These are phyloP conservation scores for Thuidium tamariscinum DNA, from an alignment of 225 moss, liverwort and hornwort species.

Conservation along the genomic window DNA sequence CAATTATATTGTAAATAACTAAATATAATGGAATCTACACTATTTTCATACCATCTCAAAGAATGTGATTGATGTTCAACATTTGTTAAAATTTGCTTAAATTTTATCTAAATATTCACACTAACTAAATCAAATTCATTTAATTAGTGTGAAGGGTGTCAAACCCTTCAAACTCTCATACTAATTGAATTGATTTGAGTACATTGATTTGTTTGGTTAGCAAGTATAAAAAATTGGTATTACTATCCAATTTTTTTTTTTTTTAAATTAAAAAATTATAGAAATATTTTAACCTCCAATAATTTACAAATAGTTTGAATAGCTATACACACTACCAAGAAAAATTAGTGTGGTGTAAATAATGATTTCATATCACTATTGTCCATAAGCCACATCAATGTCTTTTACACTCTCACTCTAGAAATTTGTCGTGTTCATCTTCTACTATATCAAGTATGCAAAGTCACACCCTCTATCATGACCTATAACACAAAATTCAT, in stretches of 20 bases:
- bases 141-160: neutral
- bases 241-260: neutral
- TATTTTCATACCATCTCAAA: neutral
- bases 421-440: neutral
- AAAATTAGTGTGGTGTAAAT: neutral
- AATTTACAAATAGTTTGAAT: neutral
- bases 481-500: too few relatives aligned
- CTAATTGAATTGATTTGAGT: neutral
- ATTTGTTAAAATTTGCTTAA: neutral
- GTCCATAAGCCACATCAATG: neutral
- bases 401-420: too few relatives aligned
- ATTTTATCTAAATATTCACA: neutral
- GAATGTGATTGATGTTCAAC: neutral
- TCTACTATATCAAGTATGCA: too few relatives aligned
- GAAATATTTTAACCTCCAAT: neutral
- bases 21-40: neutral
- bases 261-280: neutral
- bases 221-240: neutral
- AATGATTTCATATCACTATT: neutral
- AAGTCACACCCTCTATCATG: too few relatives aligned
- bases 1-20: too few relatives aligned
- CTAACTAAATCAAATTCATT: neutral
- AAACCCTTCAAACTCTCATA: neutral
- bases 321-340: neutral
- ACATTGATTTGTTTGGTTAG: neutral